These are phyloP conservation scores for Phytopythium kandeliae DNA, from an alignment of 352 stramenopile species.

Conservation along the genomic window DNA sequence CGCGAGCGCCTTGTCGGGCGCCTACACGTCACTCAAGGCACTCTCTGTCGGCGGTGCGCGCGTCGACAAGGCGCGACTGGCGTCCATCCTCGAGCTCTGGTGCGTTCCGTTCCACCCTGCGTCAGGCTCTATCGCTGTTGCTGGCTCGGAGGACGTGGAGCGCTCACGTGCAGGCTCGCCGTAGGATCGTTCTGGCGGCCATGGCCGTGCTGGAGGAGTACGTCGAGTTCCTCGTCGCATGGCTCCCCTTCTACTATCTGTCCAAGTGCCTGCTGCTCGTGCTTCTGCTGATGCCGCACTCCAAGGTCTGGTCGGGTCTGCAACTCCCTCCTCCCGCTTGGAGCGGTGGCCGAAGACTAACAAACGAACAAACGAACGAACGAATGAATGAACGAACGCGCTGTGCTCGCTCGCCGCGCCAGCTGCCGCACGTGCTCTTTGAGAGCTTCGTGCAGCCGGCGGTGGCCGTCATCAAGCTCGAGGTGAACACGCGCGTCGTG, in stretches of 20 bases:
- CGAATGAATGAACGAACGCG: background rate
- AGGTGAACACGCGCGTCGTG: slow-evolving; percentile 38
- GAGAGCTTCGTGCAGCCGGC: slow-evolving; percentile 52
- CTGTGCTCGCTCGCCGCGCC: background rate
- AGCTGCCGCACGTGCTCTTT: slow-evolving; percentile 64
- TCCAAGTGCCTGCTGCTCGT: slow-evolving; percentile 62
- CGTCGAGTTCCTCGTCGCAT: slow-evolving; percentile 61
- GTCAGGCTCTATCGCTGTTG: no score
- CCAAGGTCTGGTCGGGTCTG: slow-evolving; percentile 25
- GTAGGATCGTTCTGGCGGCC: slow-evolving; percentile 53
- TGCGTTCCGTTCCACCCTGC: slow-evolving; percentile 5
- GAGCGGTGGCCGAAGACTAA: no score
- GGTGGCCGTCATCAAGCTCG: slow-evolving; percentile 29
- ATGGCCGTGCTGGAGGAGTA: slow-evolving; percentile 61
- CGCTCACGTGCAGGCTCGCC: background rate
- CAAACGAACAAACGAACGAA: no score
- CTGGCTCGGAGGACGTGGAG: background rate
- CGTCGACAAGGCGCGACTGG: slow-evolving; percentile 38
- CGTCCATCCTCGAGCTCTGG: slow-evolving; percentile 61
- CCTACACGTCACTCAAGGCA: slow-evolving; percentile 69
- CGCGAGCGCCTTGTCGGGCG: slow-evolving; percentile 45
- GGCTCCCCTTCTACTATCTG: slow-evolving; percentile 73
- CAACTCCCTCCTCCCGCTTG: background rate
- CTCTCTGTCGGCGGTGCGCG: slow-evolving; percentile 52
- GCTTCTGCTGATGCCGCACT: slow-evolving; percentile 49